Base-by-base conservation (phyloP, 2,329 filamentous ascomycete species). In the Colletotrichum sublineola region DNA sequence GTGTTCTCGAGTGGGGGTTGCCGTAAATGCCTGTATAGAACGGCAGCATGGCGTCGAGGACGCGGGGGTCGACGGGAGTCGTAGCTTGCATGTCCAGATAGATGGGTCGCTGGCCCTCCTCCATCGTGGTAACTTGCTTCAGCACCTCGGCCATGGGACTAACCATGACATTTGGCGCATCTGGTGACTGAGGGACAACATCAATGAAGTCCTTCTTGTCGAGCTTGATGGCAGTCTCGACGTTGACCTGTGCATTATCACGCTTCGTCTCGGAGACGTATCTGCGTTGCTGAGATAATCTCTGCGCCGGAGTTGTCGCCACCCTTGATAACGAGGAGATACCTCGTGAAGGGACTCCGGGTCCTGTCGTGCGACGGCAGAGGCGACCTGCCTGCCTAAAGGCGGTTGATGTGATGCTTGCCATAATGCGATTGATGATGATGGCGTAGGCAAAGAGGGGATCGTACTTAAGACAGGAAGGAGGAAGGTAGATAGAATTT, bases 81-180 rank as follows among this genome's bases (percentile, higher is more conserved):
- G 96, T 99, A 46, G 96, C 94, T 84, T 99, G 96, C 92, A 97
- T 97, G 80, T 99, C 96, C 66, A 99, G 92, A 79, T 99, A 99
- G 80, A 99, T 98, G 50, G 96, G 96, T 72, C 96, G 89, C 74
- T 94, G 92, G 71, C 96, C 96, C 82, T 97, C 92, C 76, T 97
- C 95, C 92, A 98, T 94, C 75, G 97, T 87, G 15, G 94, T 95
- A 11, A 95, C 96, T 81, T 97, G 93, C 85, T 96, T 97, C 74
- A 99, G 86, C 57, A 98, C 92, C 75, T 93, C 93, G 74, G 94
- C 93, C 80, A 93, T 90, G n/a, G 94, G 93, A 82, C 93, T 96
- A 86, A 96, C 91, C 80, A 92, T 91, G 62, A 90, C 88, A 80
- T 93, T 89, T 20, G 86, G 88, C 68, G 87, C 85, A 76, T 90